Conservation (phyloP, 1,139 yeast species). For the Debaryomyces fabryi region DNA sequence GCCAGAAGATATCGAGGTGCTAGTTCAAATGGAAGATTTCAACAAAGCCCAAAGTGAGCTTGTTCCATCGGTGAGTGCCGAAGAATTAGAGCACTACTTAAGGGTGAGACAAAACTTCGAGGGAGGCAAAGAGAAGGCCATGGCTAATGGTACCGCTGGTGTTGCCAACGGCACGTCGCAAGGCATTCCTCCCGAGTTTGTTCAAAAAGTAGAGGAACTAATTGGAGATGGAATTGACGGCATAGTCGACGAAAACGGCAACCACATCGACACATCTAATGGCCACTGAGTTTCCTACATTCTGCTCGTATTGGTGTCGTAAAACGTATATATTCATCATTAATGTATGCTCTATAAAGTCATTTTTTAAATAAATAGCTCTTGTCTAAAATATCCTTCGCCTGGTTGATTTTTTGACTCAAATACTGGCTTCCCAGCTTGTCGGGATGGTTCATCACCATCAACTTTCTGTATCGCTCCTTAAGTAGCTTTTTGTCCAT, state of each 20-base stretch:
- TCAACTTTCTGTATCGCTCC: conserved; percentile 59
- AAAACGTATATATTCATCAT: conserved; percentile 5
- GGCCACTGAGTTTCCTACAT: neutral
- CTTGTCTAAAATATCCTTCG: conserved; percentile 64
- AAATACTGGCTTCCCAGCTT: conserved; percentile 71
- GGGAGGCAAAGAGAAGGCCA: conserved; percentile 45
- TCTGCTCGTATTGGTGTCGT: neutral
- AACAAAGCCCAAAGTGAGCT: conserved; percentile 70
- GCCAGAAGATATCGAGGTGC: conserved; percentile 65
- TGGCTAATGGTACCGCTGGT: neutral
- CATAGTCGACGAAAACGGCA: conserved; percentile 11
- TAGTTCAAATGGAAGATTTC: conserved; percentile 74
- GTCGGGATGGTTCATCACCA: conserved; percentile 90
- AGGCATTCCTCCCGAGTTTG: conserved; percentile 7
- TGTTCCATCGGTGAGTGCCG: conserved; percentile 84
- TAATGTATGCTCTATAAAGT: conserved; percentile 1
- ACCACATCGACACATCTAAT: neutral
- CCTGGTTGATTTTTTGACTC: conserved; percentile 76
- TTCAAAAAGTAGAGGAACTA: conserved; percentile 11
- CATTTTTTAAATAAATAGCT: conserved; percentile 45
- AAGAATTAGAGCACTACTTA: conserved; percentile 81
- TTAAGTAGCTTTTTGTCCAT: conserved; percentile 49
- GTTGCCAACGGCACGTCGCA: neutral
- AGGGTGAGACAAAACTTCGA: conserved; percentile 80
- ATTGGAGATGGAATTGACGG: conserved; percentile 13